A percentile compares a stretch with the other conserved stretches of the same genome.
These are phyloP conservation scores for Neonectria hederae DNA, from an alignment of 2,329 filamentous ascomycete species.

Conservation along the genomic window DNA sequence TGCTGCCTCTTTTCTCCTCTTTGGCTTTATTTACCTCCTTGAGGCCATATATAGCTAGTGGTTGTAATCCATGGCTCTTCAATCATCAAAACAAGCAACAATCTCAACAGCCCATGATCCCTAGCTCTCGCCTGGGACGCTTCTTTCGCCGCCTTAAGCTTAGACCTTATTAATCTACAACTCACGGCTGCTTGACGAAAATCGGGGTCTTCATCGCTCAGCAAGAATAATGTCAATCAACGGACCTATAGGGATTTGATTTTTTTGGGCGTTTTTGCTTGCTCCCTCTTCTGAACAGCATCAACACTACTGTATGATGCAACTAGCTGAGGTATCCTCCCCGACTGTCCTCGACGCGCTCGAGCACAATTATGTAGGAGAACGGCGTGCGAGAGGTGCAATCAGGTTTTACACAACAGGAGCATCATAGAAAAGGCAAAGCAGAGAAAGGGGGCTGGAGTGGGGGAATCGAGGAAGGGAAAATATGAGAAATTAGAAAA, in stretches of 20 bases:
- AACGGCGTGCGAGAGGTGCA: no score
- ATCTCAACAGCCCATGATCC: slow-evolving; percentile 27
- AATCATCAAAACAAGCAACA: slow-evolving; percentile 20
- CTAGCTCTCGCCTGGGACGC: background rate
- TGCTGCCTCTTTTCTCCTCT: slow-evolving; percentile 87
- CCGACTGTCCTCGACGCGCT: no score
- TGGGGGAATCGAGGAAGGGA: background rate
- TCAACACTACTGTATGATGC: background rate
- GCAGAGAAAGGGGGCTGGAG: background rate
- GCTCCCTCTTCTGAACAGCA: background rate
- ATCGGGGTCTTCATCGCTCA: slow-evolving; percentile 1
- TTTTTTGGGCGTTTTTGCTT: slow-evolving; percentile 6
- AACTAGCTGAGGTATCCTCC: background rate
- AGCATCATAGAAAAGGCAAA: background rate
- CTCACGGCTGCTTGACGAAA: slow-evolving; percentile 12
- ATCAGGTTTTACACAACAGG: background rate
- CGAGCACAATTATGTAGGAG: no score
- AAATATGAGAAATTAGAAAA: background rate
- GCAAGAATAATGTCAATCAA: slow-evolving; percentile 8
- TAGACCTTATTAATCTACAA: slow-evolving; percentile 10
- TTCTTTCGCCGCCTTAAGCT: background rate
- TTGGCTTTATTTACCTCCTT: slow-evolving; percentile 89
- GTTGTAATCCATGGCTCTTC: background rate
- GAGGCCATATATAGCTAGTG: slow-evolving; percentile 73
- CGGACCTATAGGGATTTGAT: background rate